These are phyloP conservation scores for Gyromitra esculenta DNA, from an alignment of 2,329 filamentous ascomycete species.

Conservation along the genomic window DNA sequence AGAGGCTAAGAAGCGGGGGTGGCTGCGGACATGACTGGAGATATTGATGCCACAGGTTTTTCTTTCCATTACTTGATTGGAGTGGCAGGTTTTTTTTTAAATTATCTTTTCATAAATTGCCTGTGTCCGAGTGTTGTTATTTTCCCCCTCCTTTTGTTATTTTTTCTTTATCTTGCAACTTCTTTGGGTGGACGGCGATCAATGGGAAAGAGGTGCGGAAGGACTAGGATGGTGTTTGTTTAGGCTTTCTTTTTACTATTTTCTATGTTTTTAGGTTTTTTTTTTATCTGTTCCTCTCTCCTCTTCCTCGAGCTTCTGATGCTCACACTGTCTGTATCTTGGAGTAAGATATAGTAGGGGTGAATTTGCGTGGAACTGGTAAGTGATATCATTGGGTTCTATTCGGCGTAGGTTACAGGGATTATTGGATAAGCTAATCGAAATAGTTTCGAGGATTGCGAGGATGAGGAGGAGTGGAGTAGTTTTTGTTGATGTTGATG, in stretches of 20 bases:
- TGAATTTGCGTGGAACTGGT: conserved; percentile 40
- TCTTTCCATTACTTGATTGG: conserved; percentile 27
- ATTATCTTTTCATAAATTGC: conserved; percentile 40
- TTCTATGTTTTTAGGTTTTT: conserved; percentile 34
- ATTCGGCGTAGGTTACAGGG: conserved; percentile 32
- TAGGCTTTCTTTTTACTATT: conserved; percentile 41
- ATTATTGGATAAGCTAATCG: conserved; percentile 47
- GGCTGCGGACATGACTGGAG: conserved; percentile 38
- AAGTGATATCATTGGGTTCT: conserved; percentile 48
- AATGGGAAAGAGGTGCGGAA: conserved; percentile 44
- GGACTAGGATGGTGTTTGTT: conserved; percentile 36
- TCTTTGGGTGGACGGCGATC: conserved; percentile 47
- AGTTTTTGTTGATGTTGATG: background rate
- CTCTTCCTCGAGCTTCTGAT: conserved; percentile 32
- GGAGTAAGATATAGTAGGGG: conserved; percentile 44
- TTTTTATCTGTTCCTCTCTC: conserved; percentile 45
- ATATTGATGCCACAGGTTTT: conserved; percentile 37
- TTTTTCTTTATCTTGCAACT: conserved; percentile 48
- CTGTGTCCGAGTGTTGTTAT: conserved; percentile 39
- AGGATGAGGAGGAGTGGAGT: conserved; percentile 11
- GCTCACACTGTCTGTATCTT: conserved; percentile 38
- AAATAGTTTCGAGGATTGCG: conserved; percentile 44
- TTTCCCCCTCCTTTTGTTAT: conserved; percentile 31
- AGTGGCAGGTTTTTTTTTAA: conserved; percentile 35
- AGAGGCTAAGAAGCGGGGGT: conserved; percentile 45